phyloP scores from a whole-genome alignment of 768 basidiomycete species.

The Mycena galericulata region DNA sequence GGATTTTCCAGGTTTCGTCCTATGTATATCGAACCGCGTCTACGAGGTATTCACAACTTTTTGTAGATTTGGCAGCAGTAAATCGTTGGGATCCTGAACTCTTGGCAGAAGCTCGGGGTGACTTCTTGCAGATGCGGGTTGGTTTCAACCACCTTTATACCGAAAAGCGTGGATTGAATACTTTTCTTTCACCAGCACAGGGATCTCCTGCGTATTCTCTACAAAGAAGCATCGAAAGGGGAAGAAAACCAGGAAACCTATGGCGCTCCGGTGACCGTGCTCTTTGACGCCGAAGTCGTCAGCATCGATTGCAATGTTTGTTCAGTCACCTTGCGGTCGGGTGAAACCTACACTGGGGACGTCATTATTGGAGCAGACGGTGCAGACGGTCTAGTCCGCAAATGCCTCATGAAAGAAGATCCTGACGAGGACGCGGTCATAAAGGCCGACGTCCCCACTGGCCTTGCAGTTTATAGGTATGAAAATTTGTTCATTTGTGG shows the following conservation, averaged over 20 bases:
- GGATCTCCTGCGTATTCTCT: conserved; percentile 23
- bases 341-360: conserved; percentile 4
- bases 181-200: conserved; percentile 13
- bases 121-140: conserved; percentile 28
- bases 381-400: conserved; percentile 1
- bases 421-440: neutral
- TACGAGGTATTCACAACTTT: neutral
- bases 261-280: neutral
- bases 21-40: neutral
- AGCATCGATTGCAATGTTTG: conserved; percentile 7
- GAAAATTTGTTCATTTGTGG: neutral
- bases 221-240: conserved; percentile 2
- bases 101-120: conserved; percentile 23
- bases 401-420: conserved; percentile 1
- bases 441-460: neutral
- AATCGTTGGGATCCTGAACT: conserved; percentile 26
- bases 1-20: conserved; percentile 20
- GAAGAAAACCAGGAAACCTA: no score
- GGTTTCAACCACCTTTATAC: neutral
- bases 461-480: conserved; percentile 15
- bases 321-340: conserved; percentile 18
- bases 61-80: neutral
- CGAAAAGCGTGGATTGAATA: neutral
- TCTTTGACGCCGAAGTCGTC: conserved; percentile 17
- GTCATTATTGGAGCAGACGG: conserved; percentile 30